Percentiles rank a stretch among this genome's conserved stretches.
Conservation (phyloP, 768 basidiomycete genomes). For the Megacollybia marginata region DNA sequence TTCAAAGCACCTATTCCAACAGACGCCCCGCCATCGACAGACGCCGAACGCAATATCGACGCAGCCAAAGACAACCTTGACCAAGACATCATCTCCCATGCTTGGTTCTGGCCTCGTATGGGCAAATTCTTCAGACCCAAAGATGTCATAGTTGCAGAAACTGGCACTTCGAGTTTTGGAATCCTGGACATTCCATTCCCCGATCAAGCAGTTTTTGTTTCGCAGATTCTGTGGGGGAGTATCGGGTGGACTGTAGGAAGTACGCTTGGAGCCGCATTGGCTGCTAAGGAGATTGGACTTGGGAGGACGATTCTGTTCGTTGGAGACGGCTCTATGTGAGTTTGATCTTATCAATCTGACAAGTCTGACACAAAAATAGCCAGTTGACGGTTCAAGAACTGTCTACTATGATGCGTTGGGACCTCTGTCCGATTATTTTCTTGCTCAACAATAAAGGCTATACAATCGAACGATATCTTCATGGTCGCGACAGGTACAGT, state of each 20-base stretch:
- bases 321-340: constrained; percentile 77
- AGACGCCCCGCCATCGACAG: background rate
- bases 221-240: constrained; percentile 84
- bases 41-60: too few species aligned
- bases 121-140: constrained; percentile 60
- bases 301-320: constrained; percentile 76
- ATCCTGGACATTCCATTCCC: constrained; percentile 78
- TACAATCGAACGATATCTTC: constrained; percentile 78
- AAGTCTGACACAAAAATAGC: constrained; percentile 23
- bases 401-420: constrained; percentile 72
- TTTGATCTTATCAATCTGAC: constrained; percentile 1
- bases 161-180: constrained; percentile 84
- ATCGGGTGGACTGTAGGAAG: constrained; percentile 84
- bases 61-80: constrained; percentile 43
- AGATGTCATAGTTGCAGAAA: constrained; percentile 84
- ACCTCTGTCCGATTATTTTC: constrained; percentile 78
- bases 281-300: constrained; percentile 54
- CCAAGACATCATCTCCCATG: constrained; percentile 56
- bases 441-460: constrained; percentile 78
- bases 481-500: constrained; percentile 48
- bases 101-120: constrained; percentile 80
- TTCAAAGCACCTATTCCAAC: constrained; percentile 26
- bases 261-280: constrained; percentile 74
- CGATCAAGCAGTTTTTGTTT: constrained; percentile 52
- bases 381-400: constrained; percentile 80